Evolutionary conservation across 371 early-diverging fungal genomes (phyloP), one percentile per base, ranked within the genome.

Genomic region (Dentiscutata heterogama): DNA sequence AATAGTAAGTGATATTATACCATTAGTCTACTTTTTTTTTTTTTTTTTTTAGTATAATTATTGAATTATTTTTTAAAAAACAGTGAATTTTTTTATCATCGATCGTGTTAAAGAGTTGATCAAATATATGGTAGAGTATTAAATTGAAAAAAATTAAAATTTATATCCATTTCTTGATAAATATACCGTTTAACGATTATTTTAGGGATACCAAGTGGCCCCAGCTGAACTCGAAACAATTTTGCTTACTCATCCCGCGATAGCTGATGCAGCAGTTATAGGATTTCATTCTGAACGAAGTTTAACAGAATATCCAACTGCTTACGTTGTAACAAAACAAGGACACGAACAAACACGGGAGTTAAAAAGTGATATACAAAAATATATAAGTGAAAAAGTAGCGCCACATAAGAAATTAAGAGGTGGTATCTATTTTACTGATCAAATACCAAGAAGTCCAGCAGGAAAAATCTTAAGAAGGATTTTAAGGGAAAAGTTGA

Each of bases 201-300:
- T 73, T 22, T 50, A 58, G 80, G 94, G 93, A 8, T 88, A 89
- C 82, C 95, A 96, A 84, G 92, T 96, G 65, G 90, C 96, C 0
- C 94, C 95, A 11, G 95, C 95, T 27, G 97, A 97, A 84, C 89
- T 98, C 2, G 98, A 98, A 84, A 92, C 94, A 8, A 78, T 94
- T 51, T 84, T 97, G 53, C 83, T 95, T 75, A 88, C 92, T 29
- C 94, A 94, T 78, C 90, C 92, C 6, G 83, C 82, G 14, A 89
- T 98, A 18, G 88, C 89, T 11, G 97, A 98, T 82, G 91, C 91
- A 6, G 94, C 95, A 50, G 96, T 95, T 2, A 87, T 94, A 75
- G 93, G 94, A 35, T 86, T 89, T 0, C 91, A 91, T 65, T 92
- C 91, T 67, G 87, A 88, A 50, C 85, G 86, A 42, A 87, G 89